phyloP scores from a whole-genome alignment of 1,139 yeast species.

The Zygosaccharomyces pseudobailii region DNA sequence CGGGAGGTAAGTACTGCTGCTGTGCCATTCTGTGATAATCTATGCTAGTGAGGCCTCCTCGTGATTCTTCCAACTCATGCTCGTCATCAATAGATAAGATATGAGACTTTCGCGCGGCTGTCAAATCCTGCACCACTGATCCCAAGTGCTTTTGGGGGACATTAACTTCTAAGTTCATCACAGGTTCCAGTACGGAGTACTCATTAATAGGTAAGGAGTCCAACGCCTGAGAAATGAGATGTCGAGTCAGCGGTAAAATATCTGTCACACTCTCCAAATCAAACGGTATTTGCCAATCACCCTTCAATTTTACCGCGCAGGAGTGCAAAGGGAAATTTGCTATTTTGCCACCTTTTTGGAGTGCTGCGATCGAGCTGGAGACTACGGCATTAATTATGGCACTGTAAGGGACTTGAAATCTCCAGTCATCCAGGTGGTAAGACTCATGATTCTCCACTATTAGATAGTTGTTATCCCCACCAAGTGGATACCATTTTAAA shows the following conservation, averaged over 20 bases:
- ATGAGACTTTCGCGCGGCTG: constrained; percentile 64
- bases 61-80: constrained; percentile 14
- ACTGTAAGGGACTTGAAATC: constrained; percentile 43
- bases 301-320: constrained; percentile 25
- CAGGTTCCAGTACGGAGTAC: constrained; percentile 72
- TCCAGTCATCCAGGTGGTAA: constrained; percentile 41
- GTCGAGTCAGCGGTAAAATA: constrained; percentile 22
- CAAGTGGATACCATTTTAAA: constrained; percentile 36
- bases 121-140: constrained; percentile 73
- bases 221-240: constrained; percentile 15
- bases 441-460: constrained; percentile 30
- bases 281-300: constrained; percentile 27
- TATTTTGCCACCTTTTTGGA: constrained; percentile 73
- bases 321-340: constrained; percentile 36
- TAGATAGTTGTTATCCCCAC: constrained; percentile 38
- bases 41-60: constrained; percentile 37
- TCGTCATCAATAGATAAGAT: constrained; percentile 63
- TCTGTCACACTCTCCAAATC: constrained; percentile 26
- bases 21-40: constrained; percentile 53
- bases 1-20: constrained; percentile 54
- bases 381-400: constrained; percentile 49
- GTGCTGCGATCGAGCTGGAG: constrained; percentile 62
- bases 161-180: constrained; percentile 72
- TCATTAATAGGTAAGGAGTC: constrained; percentile 15
- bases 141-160: constrained; percentile 75